Base-by-base conservation (phyloP, 1,139 yeast species). In the Sugiyamaella sp. region DNA sequence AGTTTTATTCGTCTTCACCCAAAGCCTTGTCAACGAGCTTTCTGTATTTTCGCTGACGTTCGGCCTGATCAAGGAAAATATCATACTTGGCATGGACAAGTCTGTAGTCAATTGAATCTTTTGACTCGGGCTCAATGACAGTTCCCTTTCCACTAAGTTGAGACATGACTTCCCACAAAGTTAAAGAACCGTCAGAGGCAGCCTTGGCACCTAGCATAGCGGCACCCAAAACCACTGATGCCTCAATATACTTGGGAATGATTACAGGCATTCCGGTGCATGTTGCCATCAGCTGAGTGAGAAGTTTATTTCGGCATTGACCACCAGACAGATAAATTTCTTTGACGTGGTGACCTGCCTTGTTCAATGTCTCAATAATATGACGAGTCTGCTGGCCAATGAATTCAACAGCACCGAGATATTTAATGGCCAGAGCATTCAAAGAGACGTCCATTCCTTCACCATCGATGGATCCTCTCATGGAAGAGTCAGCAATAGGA, bases 341-440 rank as follows among this genome's bases (percentile, higher is more conserved):
- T 37, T 79, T 75, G 59, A 93, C 81, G 19, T 76, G 63, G 73
- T 91, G 97, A 4, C 99, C 99, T 2, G 86, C 77, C 52, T 78
- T 74, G 64, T 82, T 84, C 88, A 93, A 86, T 56, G 84, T 84
- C 61, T 89, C 95, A 33, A 93, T 84, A 67, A 93, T 93, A 67
- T 93, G 99, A 66, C 97, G 82, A 0, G 98, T 91, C 74, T 93
- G 99, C 70, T 90, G 97, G 53, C 97, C 97, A 71, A 93, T 91
- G 66, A 93, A 93, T 72, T 93, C 99, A 71, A 97, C 89, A 8
- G 98, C 97, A 19, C 89, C 97, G 53, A 91, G 79, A 69, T 93
- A 93, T 62, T 84, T 85, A 57, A 89, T 71, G 1, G 97, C 97
- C 63, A 93, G 76, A 57, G 88, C 90, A 63, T 89, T 88, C 39